Evolutionary conservation across 805 yeast genomes (phyloP).

Genomic region (Lachancea fermentati): DNA sequence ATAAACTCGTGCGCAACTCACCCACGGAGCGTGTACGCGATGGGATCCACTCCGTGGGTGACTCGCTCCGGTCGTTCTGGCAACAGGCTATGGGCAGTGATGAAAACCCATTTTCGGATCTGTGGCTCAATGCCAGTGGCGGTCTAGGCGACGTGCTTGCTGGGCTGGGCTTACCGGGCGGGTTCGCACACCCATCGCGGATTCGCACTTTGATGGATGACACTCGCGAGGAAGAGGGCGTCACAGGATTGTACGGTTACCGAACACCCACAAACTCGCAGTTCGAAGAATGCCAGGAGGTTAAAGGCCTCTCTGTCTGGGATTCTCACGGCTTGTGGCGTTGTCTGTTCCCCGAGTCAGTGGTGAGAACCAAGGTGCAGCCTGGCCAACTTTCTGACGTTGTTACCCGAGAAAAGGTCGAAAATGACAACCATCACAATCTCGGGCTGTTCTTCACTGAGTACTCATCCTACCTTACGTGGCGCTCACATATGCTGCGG

Average conservation of each 20-base stretch:
- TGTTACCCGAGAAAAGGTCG: conserved; percentile 57
- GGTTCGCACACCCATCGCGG: conserved; percentile 16
- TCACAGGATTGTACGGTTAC: conserved; percentile 44
- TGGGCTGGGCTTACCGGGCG: conserved; percentile 21
- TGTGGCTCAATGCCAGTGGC: conserved; percentile 14
- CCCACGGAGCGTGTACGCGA: conserved; percentile 4
- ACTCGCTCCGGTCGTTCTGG: conserved; percentile 18
- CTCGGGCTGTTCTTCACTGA: conserved; percentile 59
- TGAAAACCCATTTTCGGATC: conserved; percentile 4
- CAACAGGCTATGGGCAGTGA: conserved; percentile 13
- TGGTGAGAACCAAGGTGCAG: conserved; percentile 30
- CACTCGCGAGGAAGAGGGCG: conserved; percentile 8
- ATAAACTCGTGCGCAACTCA: conserved; percentile 8
- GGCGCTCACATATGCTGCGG: conserved; percentile 55
- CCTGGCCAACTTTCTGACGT: conserved; percentile 29
- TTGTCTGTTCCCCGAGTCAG: conserved; percentile 70
- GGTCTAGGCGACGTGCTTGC: conserved; percentile 25
- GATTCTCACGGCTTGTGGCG: conserved; percentile 84
- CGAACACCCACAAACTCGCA: conserved; percentile 54
- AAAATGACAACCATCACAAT: conserved; percentile 37
- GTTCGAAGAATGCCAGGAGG: conserved; percentile 57
- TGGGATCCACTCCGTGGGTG: conserved; percentile 7
- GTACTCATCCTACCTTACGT: conserved; percentile 58
- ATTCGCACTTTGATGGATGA: conserved; percentile 15
- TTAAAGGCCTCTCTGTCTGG: conserved; percentile 75